Percentiles rank a stretch among this genome's conserved stretches.
Conservation (phyloP, 225 moss, liverwort and hornwort species). For the Ulota crispa region DNA sequence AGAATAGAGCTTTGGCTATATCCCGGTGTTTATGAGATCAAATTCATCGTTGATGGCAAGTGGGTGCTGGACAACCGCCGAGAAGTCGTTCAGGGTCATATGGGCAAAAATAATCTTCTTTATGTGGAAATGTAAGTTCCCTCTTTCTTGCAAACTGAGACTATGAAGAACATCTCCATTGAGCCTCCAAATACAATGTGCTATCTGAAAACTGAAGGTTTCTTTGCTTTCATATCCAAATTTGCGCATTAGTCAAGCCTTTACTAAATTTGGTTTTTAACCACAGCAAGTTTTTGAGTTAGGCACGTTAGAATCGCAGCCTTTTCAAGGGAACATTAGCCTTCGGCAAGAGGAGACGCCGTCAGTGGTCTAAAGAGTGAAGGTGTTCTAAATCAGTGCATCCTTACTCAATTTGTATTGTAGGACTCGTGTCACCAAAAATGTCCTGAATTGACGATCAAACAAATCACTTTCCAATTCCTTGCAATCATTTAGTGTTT, state of each 20-base stretch:
- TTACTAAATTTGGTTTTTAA: not conserved
- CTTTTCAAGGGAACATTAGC: not conserved
- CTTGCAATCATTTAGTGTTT: not conserved
- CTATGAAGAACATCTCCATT: not conserved
- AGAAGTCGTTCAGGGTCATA: constrained; percentile 64
- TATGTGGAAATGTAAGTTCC: constrained; percentile 54
- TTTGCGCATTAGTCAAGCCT: not conserved
- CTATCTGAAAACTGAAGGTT: not conserved
- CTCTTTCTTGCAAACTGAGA: not conserved
- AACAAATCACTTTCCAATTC: not conserved
- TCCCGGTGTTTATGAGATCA: constrained; percentile 87
- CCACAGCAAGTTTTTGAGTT: not conserved
- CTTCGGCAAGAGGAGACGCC: not conserved
- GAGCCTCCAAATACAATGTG: not conserved
- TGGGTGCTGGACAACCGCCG: constrained; percentile 92
- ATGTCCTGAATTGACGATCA: not conserved
- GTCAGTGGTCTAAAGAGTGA: not conserved
- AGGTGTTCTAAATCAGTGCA: not conserved
- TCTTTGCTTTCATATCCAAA: not conserved
- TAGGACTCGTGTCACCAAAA: constrained; percentile 2
- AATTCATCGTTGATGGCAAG: constrained; percentile 86
- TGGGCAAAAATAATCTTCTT: constrained; percentile 82
- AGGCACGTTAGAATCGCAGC: not conserved
- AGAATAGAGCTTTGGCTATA: constrained; percentile 78
- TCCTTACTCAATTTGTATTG: constrained; percentile 14